phyloP scores from a whole-genome alignment of 2,329 filamentous ascomycete genomes.

The Periconia macrospinosa region DNA sequence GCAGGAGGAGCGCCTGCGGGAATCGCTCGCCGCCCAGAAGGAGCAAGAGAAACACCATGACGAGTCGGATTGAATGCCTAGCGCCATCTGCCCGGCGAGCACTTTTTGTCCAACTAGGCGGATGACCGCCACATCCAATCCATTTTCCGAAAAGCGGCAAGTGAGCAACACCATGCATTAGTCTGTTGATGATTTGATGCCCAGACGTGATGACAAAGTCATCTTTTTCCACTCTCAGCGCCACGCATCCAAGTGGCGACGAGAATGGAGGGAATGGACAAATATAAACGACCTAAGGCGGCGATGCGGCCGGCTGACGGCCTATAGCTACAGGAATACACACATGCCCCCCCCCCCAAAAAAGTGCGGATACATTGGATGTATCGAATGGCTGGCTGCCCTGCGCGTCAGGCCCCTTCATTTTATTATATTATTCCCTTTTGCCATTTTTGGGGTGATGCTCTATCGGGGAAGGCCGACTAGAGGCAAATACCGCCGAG shows the following conservation, averaged over 20 bases:
- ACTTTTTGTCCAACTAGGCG: background rate
- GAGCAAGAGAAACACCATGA: slow-evolving; percentile 39
- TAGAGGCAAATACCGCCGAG: background rate
- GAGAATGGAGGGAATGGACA: background rate
- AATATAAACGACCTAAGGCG: background rate
- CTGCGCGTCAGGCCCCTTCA: background rate
- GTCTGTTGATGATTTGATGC: background rate
- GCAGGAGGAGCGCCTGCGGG: slow-evolving; percentile 70
- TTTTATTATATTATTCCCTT: background rate
- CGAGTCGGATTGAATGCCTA: slow-evolving; percentile 27
- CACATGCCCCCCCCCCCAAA: background rate
- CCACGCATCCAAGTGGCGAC: too few species aligned
- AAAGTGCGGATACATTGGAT: background rate
- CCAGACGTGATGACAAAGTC: too few species aligned
- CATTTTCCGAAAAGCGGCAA: background rate
- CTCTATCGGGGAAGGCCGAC: background rate
- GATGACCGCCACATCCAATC: background rate
- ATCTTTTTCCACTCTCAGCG: too few species aligned
- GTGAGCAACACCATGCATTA: background rate
- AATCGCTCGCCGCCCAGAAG: slow-evolving; percentile 45
- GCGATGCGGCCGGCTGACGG: background rate
- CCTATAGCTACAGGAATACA: background rate
- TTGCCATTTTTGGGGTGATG: background rate
- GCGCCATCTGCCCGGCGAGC: too few species aligned
- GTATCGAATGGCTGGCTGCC: background rate